phyloP scores from a whole-genome alignment of 1,284 basidiomycete genomes.

The Boletus sp. region DNA sequence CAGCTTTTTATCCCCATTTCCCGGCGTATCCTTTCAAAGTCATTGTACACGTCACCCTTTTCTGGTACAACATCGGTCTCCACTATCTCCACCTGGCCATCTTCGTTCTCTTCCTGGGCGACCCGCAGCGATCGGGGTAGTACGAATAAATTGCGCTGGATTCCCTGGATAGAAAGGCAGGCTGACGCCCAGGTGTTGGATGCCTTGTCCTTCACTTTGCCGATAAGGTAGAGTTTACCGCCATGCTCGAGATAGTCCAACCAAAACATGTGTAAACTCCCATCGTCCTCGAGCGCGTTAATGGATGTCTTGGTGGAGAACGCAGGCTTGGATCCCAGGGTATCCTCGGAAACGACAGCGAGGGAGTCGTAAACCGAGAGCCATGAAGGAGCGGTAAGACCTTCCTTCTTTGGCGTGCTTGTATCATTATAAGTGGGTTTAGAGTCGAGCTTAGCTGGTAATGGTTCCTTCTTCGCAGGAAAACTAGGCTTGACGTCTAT shows the following conservation, averaged over 20 bases:
- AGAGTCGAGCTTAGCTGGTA: constrained; percentile 29
- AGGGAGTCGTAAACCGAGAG: constrained; percentile 73
- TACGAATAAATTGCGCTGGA: constrained; percentile 94
- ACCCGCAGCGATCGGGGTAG: constrained; percentile 71
- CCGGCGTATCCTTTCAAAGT: constrained; percentile 79
- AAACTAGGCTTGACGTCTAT: constrained; percentile 38
- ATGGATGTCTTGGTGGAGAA: constrained; percentile 40
- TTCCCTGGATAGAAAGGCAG: constrained; percentile 80
- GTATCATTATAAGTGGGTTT: constrained; percentile 16
- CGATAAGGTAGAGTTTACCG: constrained; percentile 78
- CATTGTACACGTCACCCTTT: constrained; percentile 71
- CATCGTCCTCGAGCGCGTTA: constrained; percentile 73
- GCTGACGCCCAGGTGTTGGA: constrained; percentile 75
- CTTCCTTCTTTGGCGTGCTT: constrained; percentile 45
- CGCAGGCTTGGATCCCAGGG: constrained; percentile 46
- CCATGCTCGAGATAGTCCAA: constrained; percentile 85
- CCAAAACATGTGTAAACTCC: constrained; percentile 90
- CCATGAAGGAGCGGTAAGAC: constrained; percentile 59
- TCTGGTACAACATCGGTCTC: constrained; percentile 77
- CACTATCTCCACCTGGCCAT: constrained; percentile 42
- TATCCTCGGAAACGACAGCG: constrained; percentile 52
- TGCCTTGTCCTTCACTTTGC: constrained; percentile 80
- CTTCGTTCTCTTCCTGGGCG: constrained; percentile 51
- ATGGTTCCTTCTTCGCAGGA: constrained; percentile 29
- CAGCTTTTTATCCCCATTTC: constrained; percentile 76